Evolutionary conservation across 371 early-diverging fungal genomes (phyloP), one percentile per base, ranked within the genome.

Genomic region (Paraphysoderma sedebokerense): DNA sequence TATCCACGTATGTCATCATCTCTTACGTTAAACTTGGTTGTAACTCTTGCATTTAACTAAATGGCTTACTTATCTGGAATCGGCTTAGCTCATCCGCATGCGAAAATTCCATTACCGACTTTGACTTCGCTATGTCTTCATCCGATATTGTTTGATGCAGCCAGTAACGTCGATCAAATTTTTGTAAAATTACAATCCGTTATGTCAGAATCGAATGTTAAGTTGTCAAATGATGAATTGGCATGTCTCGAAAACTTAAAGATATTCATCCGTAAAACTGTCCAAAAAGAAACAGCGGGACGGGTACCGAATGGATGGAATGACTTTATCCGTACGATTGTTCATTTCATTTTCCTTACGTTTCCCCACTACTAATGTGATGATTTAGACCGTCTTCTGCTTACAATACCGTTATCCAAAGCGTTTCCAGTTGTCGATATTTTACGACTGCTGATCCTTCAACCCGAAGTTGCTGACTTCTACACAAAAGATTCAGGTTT

Each of bases 71-170:
- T 6, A 17, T 53, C 17, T 44, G 15, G 38, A n/a, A 13, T 12
- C n/a, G n/a, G n/a, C n/a, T n/a, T 55, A 74, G 74, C 78, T 2
- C 84, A 83, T 50, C 72, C 74, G 27, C 84, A 83, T 55, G 37
- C 48, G 12, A 70, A 63, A 31, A 31, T 71, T 1, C 41, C 52
- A 20, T 48, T 68, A 9, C 58, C 66, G 2, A 52, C 55, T 2
- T 49, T 77, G 15, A 47, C 54, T 15, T 52, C 58, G 36, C 46
- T 67, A 15, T 59, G 64, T 20, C 60, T 51, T n/a, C 55, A 58
- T 1, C 77, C 79, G 4, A 74, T 81, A 37, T 45, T 72, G 13
- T 82, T 76, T 47, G 47, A 54, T 0, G 60, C 57, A 2, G 59
- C 59, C 11, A 72, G 71, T 23, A 64, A 75, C 42, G 17, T 75